phyloP scores from a whole-genome alignment of 345 rosid species.

The Turritis glabra region DNA sequence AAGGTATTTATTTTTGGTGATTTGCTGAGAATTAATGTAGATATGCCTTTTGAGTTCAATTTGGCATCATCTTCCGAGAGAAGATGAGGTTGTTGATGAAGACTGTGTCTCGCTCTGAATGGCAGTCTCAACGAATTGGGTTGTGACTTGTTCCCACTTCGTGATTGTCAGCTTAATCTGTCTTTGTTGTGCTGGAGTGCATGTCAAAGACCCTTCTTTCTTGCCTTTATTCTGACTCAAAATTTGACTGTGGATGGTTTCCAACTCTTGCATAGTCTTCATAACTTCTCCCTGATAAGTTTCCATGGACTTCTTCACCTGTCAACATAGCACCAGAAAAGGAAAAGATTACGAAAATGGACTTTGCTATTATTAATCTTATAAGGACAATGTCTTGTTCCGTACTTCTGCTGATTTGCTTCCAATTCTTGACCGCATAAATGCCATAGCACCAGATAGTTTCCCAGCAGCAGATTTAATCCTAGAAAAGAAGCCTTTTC shows the following conservation, averaged over 20 bases:
- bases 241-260: constrained; percentile 24
- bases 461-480: constrained; percentile 12
- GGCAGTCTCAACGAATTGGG: constrained; percentile 35
- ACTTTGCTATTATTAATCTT: neutral
- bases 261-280: constrained; percentile 24
- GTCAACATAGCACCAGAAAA: neutral
- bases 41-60: neutral
- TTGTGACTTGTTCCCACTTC: constrained; percentile 37
- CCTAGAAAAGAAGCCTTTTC: neutral
- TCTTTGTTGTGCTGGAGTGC: constrained; percentile 11
- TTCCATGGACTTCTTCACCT: constrained; percentile 6
- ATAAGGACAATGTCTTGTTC: neutral
- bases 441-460: constrained; percentile 20
- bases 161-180: constrained; percentile 31
- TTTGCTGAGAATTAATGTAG: no score
- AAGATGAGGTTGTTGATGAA: neutral
- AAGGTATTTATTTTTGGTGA: neutral
- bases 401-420: constrained; percentile 30
- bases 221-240: constrained; percentile 18
- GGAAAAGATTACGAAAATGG: neutral
- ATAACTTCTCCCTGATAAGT: constrained; percentile 19
- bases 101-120: constrained; percentile 12
- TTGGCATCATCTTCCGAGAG: neutral
- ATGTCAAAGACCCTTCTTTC: neutral
- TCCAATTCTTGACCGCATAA: constrained; percentile 21